phyloP scores from a whole-genome alignment of 202 grass and related monocot genomes.

The Zizania palustris region DNA sequence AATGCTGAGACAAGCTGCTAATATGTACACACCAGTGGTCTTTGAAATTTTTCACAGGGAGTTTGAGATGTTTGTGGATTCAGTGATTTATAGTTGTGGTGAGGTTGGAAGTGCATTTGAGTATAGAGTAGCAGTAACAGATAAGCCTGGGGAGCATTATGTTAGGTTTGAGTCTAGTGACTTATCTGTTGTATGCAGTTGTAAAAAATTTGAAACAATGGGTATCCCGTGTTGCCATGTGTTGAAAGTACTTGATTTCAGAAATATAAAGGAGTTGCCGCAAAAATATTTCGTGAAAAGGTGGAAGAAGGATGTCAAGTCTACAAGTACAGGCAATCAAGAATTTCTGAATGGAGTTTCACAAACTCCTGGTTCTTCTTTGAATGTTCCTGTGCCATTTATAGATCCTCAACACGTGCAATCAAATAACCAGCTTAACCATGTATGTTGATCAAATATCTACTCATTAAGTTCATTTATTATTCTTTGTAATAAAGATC shows the following conservation, averaged over 20 bases:
- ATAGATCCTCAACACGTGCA: slow-evolving; percentile 50
- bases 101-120: slow-evolving; percentile 50
- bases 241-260: slow-evolving; percentile 89
- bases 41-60: slow-evolving; percentile 84
- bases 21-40: slow-evolving; percentile 76
- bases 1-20: slow-evolving; percentile 80
- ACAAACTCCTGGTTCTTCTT: slow-evolving; percentile 46
- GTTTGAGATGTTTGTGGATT: slow-evolving; percentile 97
- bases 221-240: slow-evolving; percentile 86
- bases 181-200: slow-evolving; percentile 69
- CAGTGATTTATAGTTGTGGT: slow-evolving; percentile 77
- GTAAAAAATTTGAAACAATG: slow-evolving; percentile 86
- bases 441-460: slow-evolving; percentile 47
- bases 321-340: slow-evolving; percentile 48
- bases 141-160: slow-evolving; percentile 69
- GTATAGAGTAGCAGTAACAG: slow-evolving; percentile 69
- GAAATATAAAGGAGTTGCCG: slow-evolving; percentile 93
- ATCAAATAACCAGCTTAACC: slow-evolving; percentile 51
- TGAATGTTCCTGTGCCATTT: slow-evolving; percentile 52
- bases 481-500: slow-evolving; percentile 19
- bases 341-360: slow-evolving; percentile 44
- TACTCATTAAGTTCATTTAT: slow-evolving; percentile 4
- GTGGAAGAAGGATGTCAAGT: slow-evolving; percentile 78
- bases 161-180: slow-evolving; percentile 77
- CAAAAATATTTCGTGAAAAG: slow-evolving; percentile 70